Evolutionary conservation across 768 basidiomycete genomes (phyloP).

Genomic region (Mrakia frigida): DNA sequence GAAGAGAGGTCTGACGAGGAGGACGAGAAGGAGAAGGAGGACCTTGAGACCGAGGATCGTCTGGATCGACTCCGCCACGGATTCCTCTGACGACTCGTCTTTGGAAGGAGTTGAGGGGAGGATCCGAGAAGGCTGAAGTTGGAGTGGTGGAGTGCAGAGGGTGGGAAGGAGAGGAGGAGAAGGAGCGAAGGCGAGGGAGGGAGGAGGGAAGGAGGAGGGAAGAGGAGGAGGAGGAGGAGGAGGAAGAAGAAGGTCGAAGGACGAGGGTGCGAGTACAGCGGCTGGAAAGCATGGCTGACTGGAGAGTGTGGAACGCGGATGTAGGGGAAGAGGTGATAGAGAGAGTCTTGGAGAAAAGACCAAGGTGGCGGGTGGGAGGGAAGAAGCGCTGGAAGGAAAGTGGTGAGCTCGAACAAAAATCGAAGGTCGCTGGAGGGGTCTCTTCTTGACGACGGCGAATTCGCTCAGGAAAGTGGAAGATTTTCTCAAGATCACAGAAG

Average conservation of each 20-base stretch:
- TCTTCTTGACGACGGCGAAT: neutral
- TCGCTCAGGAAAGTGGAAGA: too few relatives aligned
- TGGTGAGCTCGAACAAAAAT: constrained; percentile 5
- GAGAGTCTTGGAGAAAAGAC: neutral
- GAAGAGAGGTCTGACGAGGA: neutral
- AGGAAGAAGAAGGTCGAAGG: constrained; percentile 1
- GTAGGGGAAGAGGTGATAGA: neutral
- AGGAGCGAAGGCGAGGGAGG: neutral
- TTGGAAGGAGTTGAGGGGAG: neutral
- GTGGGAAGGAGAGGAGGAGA: neutral
- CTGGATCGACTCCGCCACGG: neutral
- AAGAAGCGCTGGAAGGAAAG: neutral
- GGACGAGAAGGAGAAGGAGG: neutral
- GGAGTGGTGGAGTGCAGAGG: neutral
- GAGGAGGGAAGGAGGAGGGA: neutral
- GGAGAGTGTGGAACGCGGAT: too few relatives aligned
- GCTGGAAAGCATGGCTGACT: neutral
- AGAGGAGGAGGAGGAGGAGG: neutral
- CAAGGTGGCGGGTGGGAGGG: neutral
- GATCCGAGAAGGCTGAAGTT: too few relatives aligned
- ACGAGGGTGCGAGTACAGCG: neutral
- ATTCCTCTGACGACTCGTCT: neutral
- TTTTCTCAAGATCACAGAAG: too few relatives aligned
- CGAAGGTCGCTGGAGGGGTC: too few relatives aligned
- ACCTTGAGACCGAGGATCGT: neutral